A percentile compares a stretch with the other conserved stretches of the same genome.
Evolutionary conservation across 2,329 filamentous ascomycete genomes (phyloP).

Genomic region (Exophiala aquamarina): DNA sequence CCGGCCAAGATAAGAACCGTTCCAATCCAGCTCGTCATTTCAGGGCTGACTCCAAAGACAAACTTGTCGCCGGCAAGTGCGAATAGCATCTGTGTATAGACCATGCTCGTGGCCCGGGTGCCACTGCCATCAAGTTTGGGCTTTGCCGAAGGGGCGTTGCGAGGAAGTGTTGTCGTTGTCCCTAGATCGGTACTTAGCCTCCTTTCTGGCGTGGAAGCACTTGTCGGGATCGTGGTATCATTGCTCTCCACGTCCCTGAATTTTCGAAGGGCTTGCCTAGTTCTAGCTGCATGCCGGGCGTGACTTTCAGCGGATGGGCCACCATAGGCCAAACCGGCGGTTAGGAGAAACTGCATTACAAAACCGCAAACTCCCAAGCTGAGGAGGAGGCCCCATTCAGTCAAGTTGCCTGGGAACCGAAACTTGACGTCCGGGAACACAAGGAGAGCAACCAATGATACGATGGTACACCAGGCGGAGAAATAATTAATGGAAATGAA

Average conservation of each 20-base stretch:
- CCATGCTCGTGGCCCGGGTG: constrained; percentile 63
- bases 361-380: constrained; percentile 75
- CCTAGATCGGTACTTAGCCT: constrained; percentile 40
- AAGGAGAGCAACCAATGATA: constrained; percentile 63
- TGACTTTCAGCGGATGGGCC: constrained; percentile 46
- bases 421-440: constrained; percentile 58
- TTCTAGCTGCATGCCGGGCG: not conserved
- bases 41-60: constrained; percentile 62
- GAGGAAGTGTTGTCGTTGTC: constrained; percentile 15
- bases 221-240: constrained; percentile 2
- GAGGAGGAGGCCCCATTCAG: constrained; percentile 67
- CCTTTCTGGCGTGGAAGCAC: not conserved
- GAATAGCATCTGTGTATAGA: constrained; percentile 71
- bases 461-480: constrained; percentile 65
- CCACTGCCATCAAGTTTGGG: constrained; percentile 22
- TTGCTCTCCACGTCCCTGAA: constrained; percentile 15
- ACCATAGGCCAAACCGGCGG: constrained; percentile 71
- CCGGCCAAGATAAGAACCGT: constrained; percentile 64
- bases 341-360: constrained; percentile 81
- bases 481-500: constrained; percentile 89
- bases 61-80: constrained; percentile 64
- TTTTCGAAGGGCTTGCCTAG: not conserved
- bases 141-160: constrained; percentile 25
- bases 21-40: constrained; percentile 58
- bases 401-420: constrained; percentile 51